Percentiles rank a stretch among this genome's conserved stretches.
phyloP scores from a whole-genome alignment of 805 yeast species.

The Kazachstania kunashirensis region DNA sequence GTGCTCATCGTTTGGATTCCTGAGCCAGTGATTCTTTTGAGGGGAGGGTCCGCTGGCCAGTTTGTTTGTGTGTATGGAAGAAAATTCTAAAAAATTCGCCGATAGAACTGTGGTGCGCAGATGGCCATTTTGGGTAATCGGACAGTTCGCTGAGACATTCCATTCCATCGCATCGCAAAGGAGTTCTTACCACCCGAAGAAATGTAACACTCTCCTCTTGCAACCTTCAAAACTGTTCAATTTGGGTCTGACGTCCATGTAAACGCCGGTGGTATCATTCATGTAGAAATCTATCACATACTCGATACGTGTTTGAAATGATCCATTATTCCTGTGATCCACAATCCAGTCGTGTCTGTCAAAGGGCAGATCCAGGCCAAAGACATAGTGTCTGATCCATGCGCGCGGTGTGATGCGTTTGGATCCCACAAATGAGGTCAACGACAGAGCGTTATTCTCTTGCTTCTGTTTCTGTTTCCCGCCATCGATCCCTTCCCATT shows the following conservation, averaged over 20 bases:
- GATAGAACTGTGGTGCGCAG: too few species aligned
- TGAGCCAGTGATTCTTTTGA: too few species aligned
- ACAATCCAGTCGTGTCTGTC: constrained; percentile 95
- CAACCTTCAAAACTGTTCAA: constrained; percentile 73
- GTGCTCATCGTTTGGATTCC: too few species aligned
- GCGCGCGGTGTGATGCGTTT: constrained; percentile 84
- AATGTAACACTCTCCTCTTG: constrained; percentile 52
- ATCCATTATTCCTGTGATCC: constrained; percentile 59
- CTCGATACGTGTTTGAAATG: constrained; percentile 43
- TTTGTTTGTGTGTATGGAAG: too few species aligned
- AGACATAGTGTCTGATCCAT: constrained; percentile 43
- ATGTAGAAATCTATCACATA: constrained; percentile 89
- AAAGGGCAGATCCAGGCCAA: constrained; percentile 75
- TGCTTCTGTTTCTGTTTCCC: not conserved
- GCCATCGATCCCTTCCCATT: constrained; percentile 60
- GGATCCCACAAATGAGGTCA: constrained; percentile 81
- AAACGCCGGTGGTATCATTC: constrained; percentile 37
- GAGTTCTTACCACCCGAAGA: constrained; percentile 47
- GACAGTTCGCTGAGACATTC: too few species aligned
- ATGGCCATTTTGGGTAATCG: too few species aligned
- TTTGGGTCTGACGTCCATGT: constrained; percentile 87
- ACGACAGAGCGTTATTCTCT: constrained; percentile 43
- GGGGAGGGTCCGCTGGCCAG: too few species aligned
- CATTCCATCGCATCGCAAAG: too few species aligned
- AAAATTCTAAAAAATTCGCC: too few species aligned